Percentiles rank a stretch among this genome's conserved stretches.
Evolutionary conservation across 139 green algal species (phyloP).

Genomic region (Gonium pectorale): DNA sequence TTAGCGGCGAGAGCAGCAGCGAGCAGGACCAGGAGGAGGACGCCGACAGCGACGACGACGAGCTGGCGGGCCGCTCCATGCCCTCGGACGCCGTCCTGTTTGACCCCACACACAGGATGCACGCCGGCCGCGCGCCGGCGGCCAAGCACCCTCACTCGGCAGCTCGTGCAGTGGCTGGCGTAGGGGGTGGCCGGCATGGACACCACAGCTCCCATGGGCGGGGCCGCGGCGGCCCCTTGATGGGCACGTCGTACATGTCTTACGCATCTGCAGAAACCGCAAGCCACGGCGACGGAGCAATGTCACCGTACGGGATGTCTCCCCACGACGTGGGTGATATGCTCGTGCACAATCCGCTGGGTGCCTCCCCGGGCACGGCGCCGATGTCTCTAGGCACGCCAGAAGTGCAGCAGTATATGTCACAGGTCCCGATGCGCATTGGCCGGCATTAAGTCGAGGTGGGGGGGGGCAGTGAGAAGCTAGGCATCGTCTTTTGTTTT

Average conservation of each 20-base stretch:
- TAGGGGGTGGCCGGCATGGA: background rate
- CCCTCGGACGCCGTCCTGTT: slow-evolving; percentile 46
- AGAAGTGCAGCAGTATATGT: slow-evolving; percentile 19
- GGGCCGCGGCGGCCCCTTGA: background rate
- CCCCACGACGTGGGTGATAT: slow-evolving; percentile 26
- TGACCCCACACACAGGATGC: background rate
- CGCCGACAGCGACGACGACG: slow-evolving; percentile 31
- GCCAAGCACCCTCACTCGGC: background rate
- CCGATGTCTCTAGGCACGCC: slow-evolving; percentile 40
- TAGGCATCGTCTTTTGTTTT: too few species aligned
- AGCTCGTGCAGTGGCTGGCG: background rate
- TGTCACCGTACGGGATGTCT: slow-evolving; percentile 33
- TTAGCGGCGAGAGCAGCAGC: slow-evolving; percentile 18
- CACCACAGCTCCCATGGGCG: background rate
- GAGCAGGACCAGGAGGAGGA: slow-evolving; percentile 12
- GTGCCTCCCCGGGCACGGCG: slow-evolving; percentile 1
- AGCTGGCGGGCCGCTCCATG: slow-evolving; percentile 15
- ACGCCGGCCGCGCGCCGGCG: background rate
- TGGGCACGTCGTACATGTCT: slow-evolving; percentile 52
- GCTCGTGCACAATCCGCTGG: slow-evolving; percentile 37
- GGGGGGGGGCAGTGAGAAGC: too few species aligned
- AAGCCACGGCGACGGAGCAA: slow-evolving; percentile 15
- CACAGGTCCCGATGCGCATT: slow-evolving; percentile 16
- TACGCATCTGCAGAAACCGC: slow-evolving; percentile 16
- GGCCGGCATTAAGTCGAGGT: background rate